Conservation (phyloP, 257 asterid genomes). For the Thymus quinquecostatus region DNA sequence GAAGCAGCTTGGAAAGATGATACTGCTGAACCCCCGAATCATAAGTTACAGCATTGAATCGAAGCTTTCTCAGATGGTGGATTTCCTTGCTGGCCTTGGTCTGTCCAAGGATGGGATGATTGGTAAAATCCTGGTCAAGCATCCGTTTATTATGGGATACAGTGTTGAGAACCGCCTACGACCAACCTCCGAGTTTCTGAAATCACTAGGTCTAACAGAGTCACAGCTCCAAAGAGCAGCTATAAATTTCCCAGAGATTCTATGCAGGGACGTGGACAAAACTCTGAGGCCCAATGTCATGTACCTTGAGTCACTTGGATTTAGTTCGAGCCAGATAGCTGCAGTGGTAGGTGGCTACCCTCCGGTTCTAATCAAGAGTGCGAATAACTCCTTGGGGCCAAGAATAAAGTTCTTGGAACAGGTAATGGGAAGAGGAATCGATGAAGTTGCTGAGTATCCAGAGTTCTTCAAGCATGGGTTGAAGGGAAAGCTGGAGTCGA, state of each 20-base stretch:
- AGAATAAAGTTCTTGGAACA: slow-evolving; percentile 78
- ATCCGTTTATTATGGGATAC: too few relatives aligned
- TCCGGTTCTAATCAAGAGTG: slow-evolving; percentile 87
- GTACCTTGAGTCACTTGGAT: slow-evolving; percentile 58
- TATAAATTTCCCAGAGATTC: too few relatives aligned
- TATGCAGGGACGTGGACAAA: too few relatives aligned
- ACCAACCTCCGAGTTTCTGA: too few relatives aligned
- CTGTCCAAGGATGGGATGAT: slow-evolving; percentile 50
- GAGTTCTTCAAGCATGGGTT: too few relatives aligned
- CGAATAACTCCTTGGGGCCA: slow-evolving; percentile 72
- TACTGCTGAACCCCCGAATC: slow-evolving; percentile 80
- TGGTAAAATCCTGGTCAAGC: too few relatives aligned
- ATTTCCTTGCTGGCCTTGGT: slow-evolving; percentile 76
- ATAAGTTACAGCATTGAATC: slow-evolving; percentile 93
- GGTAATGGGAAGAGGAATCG: slow-evolving; percentile 79
- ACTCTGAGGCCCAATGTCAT: too few relatives aligned
- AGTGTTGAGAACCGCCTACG: too few relatives aligned
- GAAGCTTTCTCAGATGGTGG: slow-evolving; percentile 75
- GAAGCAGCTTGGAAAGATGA: slow-evolving; percentile 28
- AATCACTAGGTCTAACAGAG: too few relatives aligned
- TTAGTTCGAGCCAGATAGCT: slow-evolving; percentile 57
- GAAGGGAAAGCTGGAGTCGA: too few relatives aligned
- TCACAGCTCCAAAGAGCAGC: too few relatives aligned
- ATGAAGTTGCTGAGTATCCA: slow-evolving; percentile 46
- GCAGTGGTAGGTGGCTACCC: slow-evolving; percentile 86